Evolutionary conservation across 306 rosid genomes (phyloP), one percentile per base, ranked within the genome.

Genomic region (Coriaria nepalensis): DNA sequence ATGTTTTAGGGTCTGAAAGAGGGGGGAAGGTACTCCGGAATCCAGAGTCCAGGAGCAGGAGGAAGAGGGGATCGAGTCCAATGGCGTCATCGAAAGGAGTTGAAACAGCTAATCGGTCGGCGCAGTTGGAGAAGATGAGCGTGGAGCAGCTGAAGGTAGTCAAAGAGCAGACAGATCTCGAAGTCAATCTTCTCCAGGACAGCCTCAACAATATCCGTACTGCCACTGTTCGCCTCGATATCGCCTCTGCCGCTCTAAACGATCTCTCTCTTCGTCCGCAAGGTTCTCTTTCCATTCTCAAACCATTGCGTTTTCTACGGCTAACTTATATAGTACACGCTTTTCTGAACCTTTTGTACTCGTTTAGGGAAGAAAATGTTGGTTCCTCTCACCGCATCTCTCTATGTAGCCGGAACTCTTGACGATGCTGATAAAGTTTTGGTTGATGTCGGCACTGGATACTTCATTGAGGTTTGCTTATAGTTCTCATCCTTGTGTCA

Each of bases 351-450:
- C 10, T 35, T 11, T 43, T 42, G 9, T 5, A 20, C 37, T 10
- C 8, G 33, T 4, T 10, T 51, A 70, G 76, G 76, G 36, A 68
- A 73, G 73, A 78, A 72, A 52, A 79, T 81, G 69, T 69, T 90
- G 52, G 95, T 85, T 39, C 98, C 98, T 10, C 94, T 90, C 44
- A 85, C 95, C 15, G 95, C 98, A 6, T 90, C 98, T 3, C 95
- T 90, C 7, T 85, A 90, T 62, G 98, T 90, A 20, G 75, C 94
- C 45, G 98, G 87, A 36, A 71, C 85, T 15, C 98, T 90, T 40
- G 74, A 81, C 40, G 81, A 85, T 33, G 57, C 86, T 8, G 59
- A 73, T 10, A 72, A 73, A 38, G 94, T 90, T 52, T 50, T 85
- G 47, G 79, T 85, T 43, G 95, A 90, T 68, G 90, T 90, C 12